phyloP scores from a whole-genome alignment of 2,329 filamentous ascomycete species.

The Cryphonectria japonica region DNA sequence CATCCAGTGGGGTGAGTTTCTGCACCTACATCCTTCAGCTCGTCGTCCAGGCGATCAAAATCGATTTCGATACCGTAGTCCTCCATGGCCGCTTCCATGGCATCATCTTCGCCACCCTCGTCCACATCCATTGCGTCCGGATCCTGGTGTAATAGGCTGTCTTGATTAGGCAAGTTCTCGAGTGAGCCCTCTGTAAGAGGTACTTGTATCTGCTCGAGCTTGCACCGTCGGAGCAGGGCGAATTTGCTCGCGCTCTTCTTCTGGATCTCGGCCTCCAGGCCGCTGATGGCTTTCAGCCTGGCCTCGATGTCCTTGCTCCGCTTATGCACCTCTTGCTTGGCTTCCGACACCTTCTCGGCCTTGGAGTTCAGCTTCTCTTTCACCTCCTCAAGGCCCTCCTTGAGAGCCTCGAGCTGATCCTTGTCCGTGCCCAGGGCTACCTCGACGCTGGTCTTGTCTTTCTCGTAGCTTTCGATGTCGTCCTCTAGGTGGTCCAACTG shows the following conservation, averaged over 20 bases:
- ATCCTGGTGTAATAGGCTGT: constrained; percentile 75
- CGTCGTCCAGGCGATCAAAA: constrained; percentile 80
- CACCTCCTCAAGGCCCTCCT: constrained; percentile 71
- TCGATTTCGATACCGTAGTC: constrained; percentile 92
- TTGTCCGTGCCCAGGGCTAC: constrained; percentile 72
- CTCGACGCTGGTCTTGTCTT: constrained; percentile 75
- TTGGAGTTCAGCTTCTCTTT: constrained; percentile 70
- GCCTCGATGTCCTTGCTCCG: constrained; percentile 81
- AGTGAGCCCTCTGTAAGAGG: constrained; percentile 78
- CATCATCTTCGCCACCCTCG: constrained; percentile 65
- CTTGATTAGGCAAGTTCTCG: constrained; percentile 85
- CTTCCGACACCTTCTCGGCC: constrained; percentile 75
- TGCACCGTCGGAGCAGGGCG: constrained; percentile 81
- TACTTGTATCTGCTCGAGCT: constrained; percentile 89
- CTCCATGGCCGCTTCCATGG: constrained; percentile 70
- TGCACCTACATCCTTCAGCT: constrained; percentile 72
- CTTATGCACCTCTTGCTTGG: constrained; percentile 79
- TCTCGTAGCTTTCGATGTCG: constrained; percentile 71
- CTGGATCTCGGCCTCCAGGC: constrained; percentile 83
- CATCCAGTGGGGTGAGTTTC: background rate
- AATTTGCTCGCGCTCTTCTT: constrained; percentile 85
- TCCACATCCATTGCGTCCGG: constrained; percentile 94
- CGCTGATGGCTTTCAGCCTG: constrained; percentile 72
- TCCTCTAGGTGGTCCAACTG: constrained; percentile 68
- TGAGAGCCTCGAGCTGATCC: constrained; percentile 76